A percentile compares a stretch with the other conserved stretches of the same genome.
Evolutionary conservation across 441 rosid genomes (phyloP).

Genomic region (Syzygium malaccense): DNA sequence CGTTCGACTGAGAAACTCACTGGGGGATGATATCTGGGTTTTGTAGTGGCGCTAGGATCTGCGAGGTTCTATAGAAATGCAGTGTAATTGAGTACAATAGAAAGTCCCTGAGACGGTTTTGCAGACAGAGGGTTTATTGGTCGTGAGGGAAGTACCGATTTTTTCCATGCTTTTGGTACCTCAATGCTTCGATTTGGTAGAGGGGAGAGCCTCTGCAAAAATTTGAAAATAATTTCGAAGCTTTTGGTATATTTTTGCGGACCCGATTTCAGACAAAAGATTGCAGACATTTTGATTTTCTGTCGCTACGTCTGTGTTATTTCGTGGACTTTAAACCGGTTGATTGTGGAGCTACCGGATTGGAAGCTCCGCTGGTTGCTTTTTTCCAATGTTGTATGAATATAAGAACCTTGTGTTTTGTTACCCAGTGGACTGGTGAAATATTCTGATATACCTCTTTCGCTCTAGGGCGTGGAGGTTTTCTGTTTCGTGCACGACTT

Average conservation of each 20-base stretch:
- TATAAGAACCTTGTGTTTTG: background rate
- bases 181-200: background rate
- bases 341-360: background rate
- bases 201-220: background rate
- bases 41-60: background rate
- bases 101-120: background rate
- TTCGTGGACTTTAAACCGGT: background rate
- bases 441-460: background rate
- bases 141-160: background rate
- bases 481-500: background rate
- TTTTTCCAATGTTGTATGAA: background rate
- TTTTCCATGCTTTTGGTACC: background rate
- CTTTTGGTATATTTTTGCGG: background rate
- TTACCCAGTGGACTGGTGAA: background rate
- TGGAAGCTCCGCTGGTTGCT: background rate
- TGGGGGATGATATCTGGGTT: background rate
- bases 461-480: background rate
- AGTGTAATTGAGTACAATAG: background rate
- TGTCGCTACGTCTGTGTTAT: background rate
- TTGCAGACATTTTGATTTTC: background rate
- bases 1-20: background rate
- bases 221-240: background rate
- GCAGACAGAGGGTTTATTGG: background rate
- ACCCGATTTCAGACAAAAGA: background rate
- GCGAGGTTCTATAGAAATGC: background rate